Base-by-base conservation (phyloP, 352 stramenopile genomes). In the Globisporangium rhizosaccharum region DNA sequence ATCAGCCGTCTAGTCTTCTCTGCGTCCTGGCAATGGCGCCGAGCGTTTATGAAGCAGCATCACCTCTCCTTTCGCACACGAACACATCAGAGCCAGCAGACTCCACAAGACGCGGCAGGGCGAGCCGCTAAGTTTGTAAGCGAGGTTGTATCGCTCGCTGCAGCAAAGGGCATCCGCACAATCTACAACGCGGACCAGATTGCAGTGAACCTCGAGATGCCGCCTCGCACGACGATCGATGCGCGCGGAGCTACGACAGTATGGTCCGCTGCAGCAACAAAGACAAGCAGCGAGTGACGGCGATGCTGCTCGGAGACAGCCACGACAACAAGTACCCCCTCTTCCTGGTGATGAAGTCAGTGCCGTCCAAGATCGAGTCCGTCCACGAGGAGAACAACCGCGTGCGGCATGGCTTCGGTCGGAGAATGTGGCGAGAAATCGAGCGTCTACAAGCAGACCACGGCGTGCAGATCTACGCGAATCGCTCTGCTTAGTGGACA, bases 161-260 rank as follows among this genome's bases (percentile, higher is more conserved):
- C 6, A 1, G 56, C 30, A 9, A n/a, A 68, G 10, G 62, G 59
- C 1, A 63, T 71, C 47, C 23, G 11, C 1, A 41, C 51, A 3
- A 56, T 73, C 25, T 63, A 59, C 52, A 71, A 71, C 42, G 65
- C 62, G 0, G 55, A 76, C 23, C 62, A 67, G n/a, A 73, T 48
- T 8, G 54, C 55, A 2, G 53, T 69, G 11, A 63, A 65, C 30
- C 75, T 71, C 51, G 72, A 75, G 53, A 48, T 74, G 0, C n/a
- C 73, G 3, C 62, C 68, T 0, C 59, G 62, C 9, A 70, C 18
- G 14, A 73, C 66, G 7, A 47, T 73, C 10, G 23, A 59, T 0
- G 15, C 44, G 1, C 61, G 26, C 12, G 61, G 62, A 18, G 39
- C 52, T 1, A 62, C 60, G n/a, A 79, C 60, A 2, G 49, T 68